Evolutionary conservation across 2,329 filamentous ascomycete genomes (phyloP), one percentile per base, ranked within the genome.

Genomic region (Cladosporium sp.): DNA sequence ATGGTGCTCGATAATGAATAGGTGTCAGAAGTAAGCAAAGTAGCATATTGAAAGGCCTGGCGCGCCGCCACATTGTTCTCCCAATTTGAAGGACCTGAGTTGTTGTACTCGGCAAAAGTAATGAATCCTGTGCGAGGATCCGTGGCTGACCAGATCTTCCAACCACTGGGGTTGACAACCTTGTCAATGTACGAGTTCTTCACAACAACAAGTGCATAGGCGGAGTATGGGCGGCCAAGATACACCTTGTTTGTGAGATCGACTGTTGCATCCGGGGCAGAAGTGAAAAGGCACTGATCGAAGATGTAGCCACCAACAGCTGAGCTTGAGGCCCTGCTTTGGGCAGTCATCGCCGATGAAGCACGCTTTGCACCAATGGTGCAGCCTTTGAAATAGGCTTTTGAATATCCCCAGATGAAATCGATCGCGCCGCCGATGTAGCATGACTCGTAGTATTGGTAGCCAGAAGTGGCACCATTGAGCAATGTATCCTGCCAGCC

Each of bases 321-420:
- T 1, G 74, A 76, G 0, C 74, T 64, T 18, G 73, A 74, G 30
- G 70, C 69, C 21, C 81, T 75, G 71, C 81, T 82, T 69, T 76
- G 74, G 41, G 77, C 78, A 18, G 77, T 78, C 41, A 80, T 74
- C n/a, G 74, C 74, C 55, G 72, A 78, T 59, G 76, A 72, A 7
- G 70, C 73, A 49, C 72, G 71, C 63, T 78, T 79, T 0, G 77
- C 75, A 2, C 75, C 73, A 21, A 79, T 79, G 4, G 75, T 78
- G 21, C 77, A 78, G 57, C 74, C 75, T 30, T 71, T 75, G 74
- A 83, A 82, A 67, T 83, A 83, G 12, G 74, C 81, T 0, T 80
- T 76, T 3, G 79, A 80, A 36, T 77, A 75, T 10, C 81, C 81
- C 30, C 78, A 78, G 18, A 79, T 82, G 74, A 82, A 81, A 60